Percentiles rank a stretch among this genome's conserved stretches.
Conservation (phyloP, 108 stramenopile genomes). For the Nitzschia sp. region DNA sequence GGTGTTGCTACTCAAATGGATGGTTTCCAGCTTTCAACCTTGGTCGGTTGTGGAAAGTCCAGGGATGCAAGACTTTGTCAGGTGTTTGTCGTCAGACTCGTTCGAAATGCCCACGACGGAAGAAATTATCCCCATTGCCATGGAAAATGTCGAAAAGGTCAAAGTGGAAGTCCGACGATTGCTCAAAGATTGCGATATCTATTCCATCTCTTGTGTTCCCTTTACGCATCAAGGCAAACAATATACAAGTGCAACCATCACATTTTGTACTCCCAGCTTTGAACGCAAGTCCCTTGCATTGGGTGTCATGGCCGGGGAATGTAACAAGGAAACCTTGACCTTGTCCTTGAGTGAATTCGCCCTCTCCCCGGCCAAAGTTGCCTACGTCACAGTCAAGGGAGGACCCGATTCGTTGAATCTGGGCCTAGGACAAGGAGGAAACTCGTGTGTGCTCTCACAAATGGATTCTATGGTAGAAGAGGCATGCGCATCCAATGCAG, state of each 20-base stretch:
- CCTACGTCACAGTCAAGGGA: slow-evolving; percentile 1
- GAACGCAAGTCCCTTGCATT: slow-evolving; percentile 9
- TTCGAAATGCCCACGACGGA: slow-evolving; percentile 10
- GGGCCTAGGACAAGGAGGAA: background rate
- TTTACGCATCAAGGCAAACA: background rate
- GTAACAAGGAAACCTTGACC: background rate
- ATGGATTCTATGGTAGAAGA: background rate
- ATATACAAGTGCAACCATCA: slow-evolving; percentile 12
- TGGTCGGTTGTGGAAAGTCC: slow-evolving; percentile 13
- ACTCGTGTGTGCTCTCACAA: background rate
- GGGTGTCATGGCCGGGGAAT: slow-evolving; percentile 4
- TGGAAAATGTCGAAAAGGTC: slow-evolving; percentile 13
- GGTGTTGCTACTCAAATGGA: slow-evolving; percentile 11
- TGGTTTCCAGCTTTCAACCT: slow-evolving; percentile 15
- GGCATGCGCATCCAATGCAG: background rate
- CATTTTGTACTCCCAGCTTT: slow-evolving; percentile 23
- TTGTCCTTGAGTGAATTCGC: background rate
- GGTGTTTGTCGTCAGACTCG: background rate
- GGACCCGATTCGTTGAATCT: slow-evolving; percentile 6
- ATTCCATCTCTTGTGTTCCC: slow-evolving; percentile 1
- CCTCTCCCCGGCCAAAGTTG: background rate
- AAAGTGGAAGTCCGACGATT: slow-evolving; percentile 12
- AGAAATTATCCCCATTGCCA: slow-evolving; percentile 10
- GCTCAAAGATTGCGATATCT: background rate
- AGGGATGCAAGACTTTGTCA: slow-evolving; percentile 5